Base-by-base conservation (phyloP, 2,329 filamentous ascomycete species). In the Aureobasidium pullulans region DNA sequence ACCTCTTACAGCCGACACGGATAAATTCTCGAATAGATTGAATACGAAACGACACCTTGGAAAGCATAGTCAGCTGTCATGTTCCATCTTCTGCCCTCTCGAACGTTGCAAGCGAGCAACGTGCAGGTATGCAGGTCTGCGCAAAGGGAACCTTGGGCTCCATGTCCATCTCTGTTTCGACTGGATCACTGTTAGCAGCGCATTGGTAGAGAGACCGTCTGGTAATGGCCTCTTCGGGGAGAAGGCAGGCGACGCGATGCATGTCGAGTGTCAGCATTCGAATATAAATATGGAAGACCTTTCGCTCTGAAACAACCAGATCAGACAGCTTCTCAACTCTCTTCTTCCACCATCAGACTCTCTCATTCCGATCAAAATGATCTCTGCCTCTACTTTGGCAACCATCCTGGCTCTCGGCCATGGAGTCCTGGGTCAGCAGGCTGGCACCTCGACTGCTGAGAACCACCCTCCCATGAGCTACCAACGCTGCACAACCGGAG, bases 381-480 rank as follows among this genome's bases (percentile, higher is more conserved):
- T 48, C 28, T 48, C 42, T 34, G 31, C 36, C 46, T 50, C 46
- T 23, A 39, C 57, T 44, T 43, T 76, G 65, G 34, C 54, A 28
- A 66, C 72, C 49, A 71, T 73, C 28, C 70, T 75, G 64, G 71
- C 72, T 46, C 64, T 77, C 46, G 67, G 72, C 62, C 72, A 72
- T 61, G 69, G 70, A 60, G 71, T 67, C 65, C 65, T 66, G 62
- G 74, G 72, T 46, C 75, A 77, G 70, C 73, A 75, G 64, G 71
- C 72, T 60, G 75, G 75, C 62, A 76, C 67, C 16, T 61, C 67
- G 59, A 70, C 69, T 47, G 65, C 74, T 37, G 75, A 77, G 66
- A 73, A 62, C 40, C 75, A 77, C 65, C 75, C 75, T 34, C 66
- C 67, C 61, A 64, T 77, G 62, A 68, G 66, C 59, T 75, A 71